phyloP scores from a whole-genome alignment of 345 rosid genomes.

The Hibiscus mutabilis region DNA sequence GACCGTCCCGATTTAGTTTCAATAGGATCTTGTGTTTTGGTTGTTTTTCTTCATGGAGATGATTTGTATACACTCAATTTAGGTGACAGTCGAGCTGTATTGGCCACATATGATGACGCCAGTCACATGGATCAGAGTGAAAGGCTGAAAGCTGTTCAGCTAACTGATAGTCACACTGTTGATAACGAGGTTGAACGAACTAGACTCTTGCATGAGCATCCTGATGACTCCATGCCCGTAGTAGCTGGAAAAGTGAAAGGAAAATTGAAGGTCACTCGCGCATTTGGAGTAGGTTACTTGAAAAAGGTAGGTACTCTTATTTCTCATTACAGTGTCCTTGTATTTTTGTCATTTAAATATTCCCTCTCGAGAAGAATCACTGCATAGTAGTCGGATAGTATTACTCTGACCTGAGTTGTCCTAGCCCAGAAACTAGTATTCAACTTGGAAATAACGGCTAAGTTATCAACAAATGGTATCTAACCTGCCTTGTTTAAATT shows the following conservation, averaged over 20 bases:
- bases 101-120: conserved; percentile 54
- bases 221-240: conserved; percentile 65
- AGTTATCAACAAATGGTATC: no score
- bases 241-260: conserved; percentile 82
- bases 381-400: background rate
- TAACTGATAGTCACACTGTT: conserved; percentile 76
- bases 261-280: conserved; percentile 89
- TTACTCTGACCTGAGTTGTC: background rate
- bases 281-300: conserved; percentile 87
- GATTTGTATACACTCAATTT: conserved; percentile 70
- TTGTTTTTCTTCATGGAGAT: conserved; percentile 68
- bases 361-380: no score
- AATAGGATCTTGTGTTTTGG: conserved; percentile 83
- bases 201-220: conserved; percentile 58
- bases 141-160: conserved; percentile 71
- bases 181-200: conserved; percentile 71
- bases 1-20: conserved; percentile 95
- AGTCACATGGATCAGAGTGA: conserved; percentile 18
- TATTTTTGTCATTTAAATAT: background rate
- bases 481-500: no score
- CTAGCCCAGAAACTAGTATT: no score
- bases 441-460: no score
- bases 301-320: conserved; percentile 50
- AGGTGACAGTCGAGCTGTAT: conserved; percentile 91
- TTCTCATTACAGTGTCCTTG: background rate